Evolutionary conservation across 1,284 basidiomycete genomes (phyloP), one percentile per base, ranked within the genome.

Genomic region (Sporisorium sorghi): DNA sequence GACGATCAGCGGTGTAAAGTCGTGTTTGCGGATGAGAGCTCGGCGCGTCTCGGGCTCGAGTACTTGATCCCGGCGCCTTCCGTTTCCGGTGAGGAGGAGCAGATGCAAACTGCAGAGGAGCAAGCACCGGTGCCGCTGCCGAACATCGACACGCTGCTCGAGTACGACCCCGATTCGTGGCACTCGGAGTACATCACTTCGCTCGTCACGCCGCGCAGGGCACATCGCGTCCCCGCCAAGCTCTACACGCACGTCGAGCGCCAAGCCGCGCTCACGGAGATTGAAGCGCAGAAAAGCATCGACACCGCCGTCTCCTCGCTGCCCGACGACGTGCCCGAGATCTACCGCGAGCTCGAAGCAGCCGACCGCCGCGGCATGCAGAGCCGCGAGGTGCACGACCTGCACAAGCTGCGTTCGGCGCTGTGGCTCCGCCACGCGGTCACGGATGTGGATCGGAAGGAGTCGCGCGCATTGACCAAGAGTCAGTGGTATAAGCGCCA

Each of bases 401-500:
- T 77, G 12, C 33, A 56, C 30, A 75, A 76, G 24, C 62, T 83
- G 2, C 72, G 71, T 11, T 52, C 57, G 12, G 23, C 39, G 4
- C 64, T 82, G 6, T 83, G 77, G 77, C 35, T 80, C 3, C 68
- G 80, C 10, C 79, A 80, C 23, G 74, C 79, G 15, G 60, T 82
- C 7, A 58, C 65, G 15, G 67, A 76, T 43, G 49, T 69, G 5
- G 83, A 84, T 50, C 72, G 77, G 30, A 83, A 84, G 53, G 60
- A 67, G 33, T 66, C 69, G 14, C 59, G 73, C 8, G 76, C 82
- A 3, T 63, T 66, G 5, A 67, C 68, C 14, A 48, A 65, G 14
- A 72, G 67, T 35, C 77, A 80, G 44, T 84, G 83, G 83, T 84
- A 83, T 70, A 66, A 70, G 24, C 63, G 78, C 19, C 82, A 84